Percentiles rank a stretch among this genome's conserved stretches.
Conservation (phyloP, 768 basidiomycete species). For the Termitomyces sp. region DNA sequence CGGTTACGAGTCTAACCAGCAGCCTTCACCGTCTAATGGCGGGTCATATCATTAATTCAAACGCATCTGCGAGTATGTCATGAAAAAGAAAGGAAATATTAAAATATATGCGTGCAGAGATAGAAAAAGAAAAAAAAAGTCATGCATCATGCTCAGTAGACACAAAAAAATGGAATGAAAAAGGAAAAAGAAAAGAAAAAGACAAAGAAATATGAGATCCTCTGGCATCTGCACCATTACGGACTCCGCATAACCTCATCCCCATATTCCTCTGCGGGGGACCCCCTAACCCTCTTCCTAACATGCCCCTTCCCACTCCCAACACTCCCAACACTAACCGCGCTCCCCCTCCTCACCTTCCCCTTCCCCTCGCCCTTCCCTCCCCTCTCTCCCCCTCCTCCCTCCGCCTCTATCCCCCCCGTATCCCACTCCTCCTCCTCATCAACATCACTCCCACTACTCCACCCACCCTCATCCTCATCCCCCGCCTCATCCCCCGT, state of each 20-base stretch:
- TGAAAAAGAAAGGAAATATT: too few relatives aligned
- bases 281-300: conserved; percentile 8
- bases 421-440: conserved; percentile 23
- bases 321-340: not conserved
- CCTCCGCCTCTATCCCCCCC: conserved; percentile 26
- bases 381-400: conserved; percentile 23
- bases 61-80: too few relatives aligned
- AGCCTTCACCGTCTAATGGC: too few relatives aligned
- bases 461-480: conserved; percentile 23
- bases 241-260: conserved; percentile 13
- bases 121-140: too few relatives aligned
- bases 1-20: too few relatives aligned
- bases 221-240: not conserved
- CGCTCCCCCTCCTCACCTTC: not conserved
- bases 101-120: too few relatives aligned
- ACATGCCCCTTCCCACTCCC: conserved; percentile 5
- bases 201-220: not conserved
- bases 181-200: not conserved
- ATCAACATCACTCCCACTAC: conserved; percentile 20
- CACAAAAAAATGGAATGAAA: not conserved
- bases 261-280: not conserved
- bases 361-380: conserved; percentile 1
- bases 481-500: conserved; percentile 33
- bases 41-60: too few relatives aligned
- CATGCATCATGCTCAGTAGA: not conserved